phyloP scores from a whole-genome alignment of 768 basidiomycete genomes.

The Naganishia vaughanmartiniae region DNA sequence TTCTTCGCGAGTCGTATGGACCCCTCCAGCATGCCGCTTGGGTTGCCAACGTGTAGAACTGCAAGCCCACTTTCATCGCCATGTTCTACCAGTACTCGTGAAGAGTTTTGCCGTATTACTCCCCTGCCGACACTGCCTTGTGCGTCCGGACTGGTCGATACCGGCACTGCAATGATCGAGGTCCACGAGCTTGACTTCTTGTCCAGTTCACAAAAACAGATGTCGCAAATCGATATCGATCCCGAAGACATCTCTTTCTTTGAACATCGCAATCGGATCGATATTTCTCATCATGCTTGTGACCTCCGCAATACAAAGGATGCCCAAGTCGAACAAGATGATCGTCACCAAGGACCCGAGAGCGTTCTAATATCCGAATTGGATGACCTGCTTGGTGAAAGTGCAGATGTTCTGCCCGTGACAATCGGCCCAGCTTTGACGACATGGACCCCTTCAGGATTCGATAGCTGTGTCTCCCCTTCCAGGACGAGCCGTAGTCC shows the following conservation, averaged over 20 bases:
- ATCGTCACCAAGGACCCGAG: conserved; percentile 24
- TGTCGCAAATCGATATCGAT: conserved; percentile 9
- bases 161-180: not conserved
- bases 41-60: not conserved
- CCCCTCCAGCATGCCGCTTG: not conserved
- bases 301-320: no score
- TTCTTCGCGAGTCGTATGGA: not conserved
- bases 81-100: not conserved
- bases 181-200: not conserved
- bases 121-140: not conserved
- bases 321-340: not conserved
- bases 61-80: not conserved
- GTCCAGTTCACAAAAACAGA: not conserved
- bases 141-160: not conserved
- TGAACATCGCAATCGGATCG: not conserved
- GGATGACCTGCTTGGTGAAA: conserved; percentile 23
- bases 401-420: not conserved
- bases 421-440: not conserved
- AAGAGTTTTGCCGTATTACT: not conserved
- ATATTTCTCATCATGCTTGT: not conserved
- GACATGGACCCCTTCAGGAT: not conserved
- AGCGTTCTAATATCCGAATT: conserved; percentile 29
- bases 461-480: not conserved
- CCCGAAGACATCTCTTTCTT: not conserved
- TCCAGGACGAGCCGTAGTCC: no score